Evolutionary conservation across 129 eudicot genomes (phyloP), one percentile per base, ranked within the genome.

Genomic region (Flaveria brownii): DNA sequence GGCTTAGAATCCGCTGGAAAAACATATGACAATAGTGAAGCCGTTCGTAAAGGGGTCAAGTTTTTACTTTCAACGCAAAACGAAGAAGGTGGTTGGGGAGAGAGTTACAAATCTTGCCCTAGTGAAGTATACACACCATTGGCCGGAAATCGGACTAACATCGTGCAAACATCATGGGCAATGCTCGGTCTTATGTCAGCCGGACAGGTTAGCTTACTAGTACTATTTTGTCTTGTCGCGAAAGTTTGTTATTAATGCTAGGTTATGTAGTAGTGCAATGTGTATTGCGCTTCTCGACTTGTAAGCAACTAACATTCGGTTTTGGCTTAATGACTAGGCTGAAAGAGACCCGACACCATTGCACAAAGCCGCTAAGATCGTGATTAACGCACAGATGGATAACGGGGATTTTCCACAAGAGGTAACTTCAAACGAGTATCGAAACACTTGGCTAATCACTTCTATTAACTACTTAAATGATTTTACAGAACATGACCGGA

Each of bases 31-130:
- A 85, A 89, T 52, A 70, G 87, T 39, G 82, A 84, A 75, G 75
- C 88, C 1, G 78, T 89, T 72, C 81, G 87, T 9, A 89, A 80
- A 78, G 91, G 82, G 2, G 89, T 81, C 16, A 56, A 68, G 6
- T 87, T 87, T 68, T 77, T 80, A 64, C 78, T 87, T 71, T 72
- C 78, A 11, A 85, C 76, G 15, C 92, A 85, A 75, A 89, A 84
- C 41, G 88, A 83, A 60, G 89, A 86, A 36, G 96, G 91, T 20
- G 96, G 96, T 11, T 89, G 91, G 96, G 96, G 89, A 20, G 91
- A 89, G 76, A 84, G 91, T 80, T 77, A 80, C 20, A 78, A 89
- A 67, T 86, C 96, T 33, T 86, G 89, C 76, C 88, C 89, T 11
- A 86, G 68, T 18, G 84, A 84, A 84, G 89, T 89, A 56, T 87